Evolutionary conservation across 2,329 filamentous ascomycete genomes (phyloP), one percentile per base, ranked within the genome.

Genomic region (Xylaria sp.): DNA sequence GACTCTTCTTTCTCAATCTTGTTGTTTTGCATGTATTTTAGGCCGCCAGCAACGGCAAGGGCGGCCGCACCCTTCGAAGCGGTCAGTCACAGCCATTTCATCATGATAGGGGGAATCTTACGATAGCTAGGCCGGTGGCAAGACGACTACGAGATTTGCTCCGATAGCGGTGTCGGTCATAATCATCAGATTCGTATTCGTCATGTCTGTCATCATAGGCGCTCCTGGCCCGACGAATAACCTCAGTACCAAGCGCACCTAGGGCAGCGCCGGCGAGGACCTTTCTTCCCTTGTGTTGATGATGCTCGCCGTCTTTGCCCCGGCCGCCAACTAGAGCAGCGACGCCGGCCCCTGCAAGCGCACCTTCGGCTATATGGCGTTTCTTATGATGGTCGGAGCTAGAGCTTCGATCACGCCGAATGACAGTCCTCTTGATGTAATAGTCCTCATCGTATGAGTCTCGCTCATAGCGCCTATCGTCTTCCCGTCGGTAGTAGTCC

Each of bases 331-430:
- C 78, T 2, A 90, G 78, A n/a, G 88, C 89, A 12, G 86, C 85
- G 8, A 89, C 78, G 57, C 88, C 89, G 20, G 89, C 89, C 18
- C 88, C 89, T 32, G 89, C 89, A 18, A 90, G 81, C 10, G 88
- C 89, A n/a, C 89, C 89, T 74, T 89, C 88, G 25, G 88, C 88
- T 5, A 91, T 77, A 72, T 89, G 86, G 48, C 86, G 85, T 76
- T 84, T 89, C 72, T 86, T 86, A 70, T 87, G 83, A 58, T 83
- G 80, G 46, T 82, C 82, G 4, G 82, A 79, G 70, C 84, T 85
- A 13, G 80, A 79, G 69, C 86, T 87, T 50, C 84, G 81, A 20
- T 86, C 85, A 23, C 84, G 83, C 20, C 81, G 84, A 39, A 86
- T 79, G 48, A 86, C 76, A 56, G 79, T 81, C 72, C 79, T 80